Base-by-base conservation (phyloP, 495 filamentous ascomycete genomes). In the Evansstolkia leycettana region DNA sequence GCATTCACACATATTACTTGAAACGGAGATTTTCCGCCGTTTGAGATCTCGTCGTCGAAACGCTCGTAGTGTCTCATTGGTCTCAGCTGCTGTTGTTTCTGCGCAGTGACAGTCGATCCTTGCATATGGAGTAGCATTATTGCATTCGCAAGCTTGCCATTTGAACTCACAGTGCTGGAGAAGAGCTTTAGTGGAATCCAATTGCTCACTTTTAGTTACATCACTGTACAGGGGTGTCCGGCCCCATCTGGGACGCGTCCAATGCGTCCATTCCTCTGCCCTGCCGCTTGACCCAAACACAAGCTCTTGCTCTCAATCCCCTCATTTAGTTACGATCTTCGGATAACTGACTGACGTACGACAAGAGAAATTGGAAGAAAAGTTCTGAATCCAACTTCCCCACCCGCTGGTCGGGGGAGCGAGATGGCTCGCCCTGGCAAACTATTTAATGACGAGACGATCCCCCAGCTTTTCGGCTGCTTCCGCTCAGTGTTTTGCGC, bases 401-500 rank as follows among this genome's bases (percentile, higher is more conserved):
- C 33, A 17, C 40, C 30, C 35, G 31, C 37, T 33, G 43, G 40
- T 36, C 38, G 34, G 36, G n/a, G n/a, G n/a, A n/a, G 44, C 36
- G 47, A 34, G 20, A 51, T 47, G 50, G 23, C 33, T 39, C 43
- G 34, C 15, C 32, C 44, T 31, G 37, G 23, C 37, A 33, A n/a
- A n/a, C n/a, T 33, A 36, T 15, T 28, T 36, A 18, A 36, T 24
- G 31, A n/a, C n/a, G n/a, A 41, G 36, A 33, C 34, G 29, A 14
- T 39, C 20, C 36, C 36, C 39, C 42, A 40, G 36, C 33, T 43
- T 33, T 38, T 52, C 43, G 37, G 49, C 34, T 52, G 34, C 38
- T 43, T 54, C 43, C 48, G 53, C 25, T 51, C 47, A 43, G 32
- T 57, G 28, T 34, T 62, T 31, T 58, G 47, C 35, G 54, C 50